Base-by-base conservation (phyloP, 306 rosid genomes). In the Fragaria vesca region DNA sequence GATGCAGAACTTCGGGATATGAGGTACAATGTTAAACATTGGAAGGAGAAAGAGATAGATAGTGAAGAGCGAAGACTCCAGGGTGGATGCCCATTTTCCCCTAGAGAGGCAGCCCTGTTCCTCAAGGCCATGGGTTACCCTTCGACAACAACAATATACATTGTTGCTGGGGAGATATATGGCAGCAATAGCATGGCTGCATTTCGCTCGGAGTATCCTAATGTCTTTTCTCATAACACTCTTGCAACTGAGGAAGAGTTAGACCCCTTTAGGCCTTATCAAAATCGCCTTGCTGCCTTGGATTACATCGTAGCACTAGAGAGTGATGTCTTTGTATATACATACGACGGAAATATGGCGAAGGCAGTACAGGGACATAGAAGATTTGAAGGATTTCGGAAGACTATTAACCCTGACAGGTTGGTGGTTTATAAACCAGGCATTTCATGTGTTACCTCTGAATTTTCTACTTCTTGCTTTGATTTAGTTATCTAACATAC, bases 51-150 rank as follows among this genome's bases (percentile, higher is more conserved):
- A 62, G 97, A 93, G 81, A 93, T 96, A 62, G 97, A 96, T 24
- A 88, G 96, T 60, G 74, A 71, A 18, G 96, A 87, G n/a, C 79
- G 84, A 74, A 58, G 99, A 66, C 60, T 84, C 48, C 91, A 86
- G 83, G 99, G 99, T 10, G 99, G 99, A 57, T 96, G 99, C 73
- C 99, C 99, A 43, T 90, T 96, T 95, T 88, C 99, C 21, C 99
- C 99, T 0, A 85, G 93, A 81, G 99, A 96, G 71, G 98, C 99
- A 43, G 96, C 99, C 21, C 21, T 90, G 82, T 93, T 96, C 80
- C 96, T 96, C 21, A 96, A 93, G 88, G 96, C 99, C 81, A 85
- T 96, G 96, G 99, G 97, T 4, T 96, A 96, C 87, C 98, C 98
- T 86, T 76, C 98, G 34, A 83, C 96, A 1, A 96, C 99, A 28